These are phyloP conservation scores for Cordyceps farinosa DNA, from an alignment of 2,329 filamentous ascomycete genomes.

Conservation along the genomic window DNA sequence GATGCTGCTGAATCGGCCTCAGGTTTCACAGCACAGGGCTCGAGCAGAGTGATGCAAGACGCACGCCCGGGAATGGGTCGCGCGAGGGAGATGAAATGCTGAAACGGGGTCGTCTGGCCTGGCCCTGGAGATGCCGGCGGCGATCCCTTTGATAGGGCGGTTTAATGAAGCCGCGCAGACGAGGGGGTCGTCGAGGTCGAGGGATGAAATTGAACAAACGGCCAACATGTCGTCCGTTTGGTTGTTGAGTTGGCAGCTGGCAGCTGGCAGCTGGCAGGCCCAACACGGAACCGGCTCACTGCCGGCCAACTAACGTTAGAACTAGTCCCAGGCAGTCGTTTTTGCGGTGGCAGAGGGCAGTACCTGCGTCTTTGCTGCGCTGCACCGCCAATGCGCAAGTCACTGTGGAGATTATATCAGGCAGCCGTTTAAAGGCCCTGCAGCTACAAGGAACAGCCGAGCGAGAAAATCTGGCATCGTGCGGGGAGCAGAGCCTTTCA, in stretches of 20 bases:
- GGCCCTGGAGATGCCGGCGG: not conserved
- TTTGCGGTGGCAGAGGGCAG: slow-evolving; percentile 2
- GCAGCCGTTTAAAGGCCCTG: slow-evolving; percentile 5
- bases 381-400: slow-evolving; percentile 1
- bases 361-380: slow-evolving; percentile 8
- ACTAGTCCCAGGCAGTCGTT: not conserved
- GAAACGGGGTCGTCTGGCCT: slow-evolving; percentile 7
- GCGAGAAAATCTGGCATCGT: not conserved
- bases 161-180: not conserved
- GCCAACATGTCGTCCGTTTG: slow-evolving; percentile 7
- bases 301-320: not conserved
- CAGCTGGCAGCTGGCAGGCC: slow-evolving; percentile 10
- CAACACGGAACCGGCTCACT: not conserved
- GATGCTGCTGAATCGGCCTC: slow-evolving; percentile 7
- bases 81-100: not conserved
- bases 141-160: not conserved
- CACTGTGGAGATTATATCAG: slow-evolving; percentile 5
- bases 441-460: not conserved
- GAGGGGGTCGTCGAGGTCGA: not conserved
- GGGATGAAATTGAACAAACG: not conserved
- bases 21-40: slow-evolving; percentile 12
- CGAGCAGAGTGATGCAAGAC: slow-evolving; percentile 14
- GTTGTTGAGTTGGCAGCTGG: not conserved
- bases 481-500: slow-evolving; percentile 4
- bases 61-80: slow-evolving; percentile 13